Evolutionary conservation across 108 stramenopile species (phyloP), one percentile per base, ranked within the genome.

Genomic region (Skeletonema tropicum): DNA sequence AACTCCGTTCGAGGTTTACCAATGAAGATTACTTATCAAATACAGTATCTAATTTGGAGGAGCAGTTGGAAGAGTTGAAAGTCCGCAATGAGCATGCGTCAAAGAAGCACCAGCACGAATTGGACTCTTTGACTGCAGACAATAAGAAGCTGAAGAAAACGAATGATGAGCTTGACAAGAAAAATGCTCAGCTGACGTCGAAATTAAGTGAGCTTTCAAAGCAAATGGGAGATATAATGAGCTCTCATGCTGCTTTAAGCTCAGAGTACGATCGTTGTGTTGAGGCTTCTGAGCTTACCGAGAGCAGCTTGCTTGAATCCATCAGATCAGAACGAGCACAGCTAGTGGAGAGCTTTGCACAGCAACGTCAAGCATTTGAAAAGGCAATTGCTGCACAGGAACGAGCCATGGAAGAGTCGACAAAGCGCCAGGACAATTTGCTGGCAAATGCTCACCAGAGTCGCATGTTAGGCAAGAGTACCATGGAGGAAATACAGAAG

Each of bases 211-310:
- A 87, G 12, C 66, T 84, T 21, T 70, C 60, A 42, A 82, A 85
- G 38, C 80, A 82, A 66, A 74, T 87, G 76, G 64, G 67, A 12
- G 71, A 60, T 45, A 75, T 87, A 69, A 70, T 87, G 19, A 82
- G 80, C 70, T 80, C 79, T 23, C 77, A 87, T 45, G 65, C 70
- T 64, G 69, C 83, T 10, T 59, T 87, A 1, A 75, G 72, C 59
- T 77, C 83, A 41, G 83, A 87, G 77, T 81, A 87, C 38, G 86
- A 87, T 52, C 57, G 83, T 49, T 69, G 84, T 55, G 21, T 83
- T n/a, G 86, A 87, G 38, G 52, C 76, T 17, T 57, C 79, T 33
- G 70, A 75, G 21, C 55, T 60, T 3, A 66, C 76, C 21, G 86
- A 87, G 61, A 61, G 48, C 26, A 67, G 59, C 55, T 45, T 87